These are phyloP conservation scores for Trichoderma orchidacearum DNA, from an alignment of 495 filamentous ascomycete species.

Conservation along the genomic window DNA sequence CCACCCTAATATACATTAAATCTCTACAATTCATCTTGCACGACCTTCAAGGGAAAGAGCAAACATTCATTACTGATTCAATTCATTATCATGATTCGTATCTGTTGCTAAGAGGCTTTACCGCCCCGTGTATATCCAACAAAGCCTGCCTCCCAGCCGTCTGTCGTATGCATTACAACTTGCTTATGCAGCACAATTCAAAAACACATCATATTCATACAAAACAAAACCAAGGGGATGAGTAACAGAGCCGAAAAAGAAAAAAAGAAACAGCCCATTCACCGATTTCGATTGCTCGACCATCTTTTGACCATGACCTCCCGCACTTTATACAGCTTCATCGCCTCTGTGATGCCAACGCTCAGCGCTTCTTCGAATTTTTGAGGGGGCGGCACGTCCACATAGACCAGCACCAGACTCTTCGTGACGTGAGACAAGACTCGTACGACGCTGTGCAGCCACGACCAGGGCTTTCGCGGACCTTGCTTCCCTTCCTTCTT, in stretches of 20 bases:
- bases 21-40: too few relatives aligned
- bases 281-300: slow-evolving; percentile 59
- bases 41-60: too few relatives aligned
- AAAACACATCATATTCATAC: not conserved
- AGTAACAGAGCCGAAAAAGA: not conserved
- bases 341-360: slow-evolving; percentile 43
- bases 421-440: slow-evolving; percentile 86
- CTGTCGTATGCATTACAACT: not conserved
- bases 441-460: slow-evolving; percentile 82
- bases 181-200: not conserved
- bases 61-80: too few relatives aligned
- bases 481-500: slow-evolving; percentile 28
- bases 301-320: slow-evolving; percentile 76
- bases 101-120: too few relatives aligned
- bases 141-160: too few relatives aligned
- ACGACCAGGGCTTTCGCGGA: slow-evolving; percentile 61
- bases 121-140: too few relatives aligned
- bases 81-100: too few relatives aligned
- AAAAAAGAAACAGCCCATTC: not conserved
- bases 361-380: slow-evolving; percentile 23
- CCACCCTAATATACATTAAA: too few relatives aligned
- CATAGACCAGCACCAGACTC: slow-evolving; percentile 74
- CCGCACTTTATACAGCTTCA: slow-evolving; percentile 63
- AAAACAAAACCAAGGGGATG: not conserved
- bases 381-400: slow-evolving; percentile 71